phyloP scores from a whole-genome alignment of 768 basidiomycete species.

The Termitomyces eurrhizus region DNA sequence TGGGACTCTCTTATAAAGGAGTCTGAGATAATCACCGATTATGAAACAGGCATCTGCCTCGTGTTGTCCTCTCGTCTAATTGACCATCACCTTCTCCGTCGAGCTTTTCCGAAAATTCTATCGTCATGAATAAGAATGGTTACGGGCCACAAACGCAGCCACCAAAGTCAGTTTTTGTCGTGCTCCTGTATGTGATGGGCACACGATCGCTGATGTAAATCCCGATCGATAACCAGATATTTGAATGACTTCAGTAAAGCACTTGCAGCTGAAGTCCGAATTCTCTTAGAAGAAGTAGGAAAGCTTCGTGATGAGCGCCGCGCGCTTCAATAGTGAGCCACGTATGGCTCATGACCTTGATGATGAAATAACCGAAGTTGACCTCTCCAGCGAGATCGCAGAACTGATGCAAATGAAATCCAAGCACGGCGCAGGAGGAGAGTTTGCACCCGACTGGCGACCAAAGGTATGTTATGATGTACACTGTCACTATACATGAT shows the following conservation, averaged over 20 bases:
- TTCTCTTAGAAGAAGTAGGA: constrained; percentile 76
- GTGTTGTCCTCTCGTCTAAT: constrained; percentile 1
- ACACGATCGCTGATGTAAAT: constrained; percentile 1
- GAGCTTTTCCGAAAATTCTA: neutral
- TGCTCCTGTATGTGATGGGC: neutral
- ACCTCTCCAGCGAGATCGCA: constrained; percentile 64
- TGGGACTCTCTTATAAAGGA: too few relatives aligned
- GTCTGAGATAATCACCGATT: neutral
- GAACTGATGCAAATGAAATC: constrained; percentile 81
- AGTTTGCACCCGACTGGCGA: constrained; percentile 73
- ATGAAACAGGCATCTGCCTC: constrained; percentile 7
- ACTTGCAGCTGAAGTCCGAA: constrained; percentile 73
- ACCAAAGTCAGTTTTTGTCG: constrained; percentile 2
- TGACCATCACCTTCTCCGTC: neutral
- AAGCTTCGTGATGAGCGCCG: constrained; percentile 75
- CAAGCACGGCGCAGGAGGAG: constrained; percentile 77
- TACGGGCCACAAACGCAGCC: constrained; percentile 17
- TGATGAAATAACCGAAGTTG: neutral
- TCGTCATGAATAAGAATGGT: constrained; percentile 16
- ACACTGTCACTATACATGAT: neutral
- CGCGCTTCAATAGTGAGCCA: constrained; percentile 66
- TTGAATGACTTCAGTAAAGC: constrained; percentile 84
- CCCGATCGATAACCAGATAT: constrained; percentile 35
- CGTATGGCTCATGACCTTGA: neutral
- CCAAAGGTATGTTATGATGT: constrained; percentile 41